phyloP scores from a whole-genome alignment of 2,329 filamentous ascomycete genomes.

The Sarocladium brachiariae region DNA sequence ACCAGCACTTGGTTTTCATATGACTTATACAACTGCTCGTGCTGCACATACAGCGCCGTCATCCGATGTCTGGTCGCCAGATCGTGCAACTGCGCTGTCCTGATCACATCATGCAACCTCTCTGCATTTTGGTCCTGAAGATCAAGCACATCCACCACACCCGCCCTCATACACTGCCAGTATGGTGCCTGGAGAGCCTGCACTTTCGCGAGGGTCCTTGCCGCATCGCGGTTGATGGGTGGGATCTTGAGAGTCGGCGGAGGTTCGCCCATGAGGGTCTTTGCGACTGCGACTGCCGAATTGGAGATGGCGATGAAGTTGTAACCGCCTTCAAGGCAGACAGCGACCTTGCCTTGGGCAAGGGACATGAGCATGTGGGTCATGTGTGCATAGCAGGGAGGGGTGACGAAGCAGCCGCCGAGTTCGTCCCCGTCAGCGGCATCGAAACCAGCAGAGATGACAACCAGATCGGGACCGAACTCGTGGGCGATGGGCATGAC shows the following conservation, averaged over 20 bases:
- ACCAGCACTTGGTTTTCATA: constrained; percentile 84
- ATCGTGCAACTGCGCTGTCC: constrained; percentile 65
- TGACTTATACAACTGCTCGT: constrained; percentile 63
- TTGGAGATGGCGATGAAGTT: constrained; percentile 89
- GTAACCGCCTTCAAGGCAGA: constrained; percentile 93
- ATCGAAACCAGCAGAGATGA: constrained; percentile 93
- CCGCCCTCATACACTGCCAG: constrained; percentile 83
- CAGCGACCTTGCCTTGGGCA: constrained; percentile 80
- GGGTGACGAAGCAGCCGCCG: constrained; percentile 87
- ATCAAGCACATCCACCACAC: constrained; percentile 47
- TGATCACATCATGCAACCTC: constrained; percentile 72
- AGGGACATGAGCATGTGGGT: constrained; percentile 98
- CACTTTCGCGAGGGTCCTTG: constrained; percentile 49
- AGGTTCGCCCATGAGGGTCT: constrained; percentile 91
- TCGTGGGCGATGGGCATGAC: constrained; percentile 95
- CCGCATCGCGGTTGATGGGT: constrained; percentile 51
- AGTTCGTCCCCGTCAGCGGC: constrained; percentile 90
- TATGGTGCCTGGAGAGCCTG: constrained; percentile 59
- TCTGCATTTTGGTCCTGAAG: constrained; percentile 47
- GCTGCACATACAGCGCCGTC: constrained; percentile 72
- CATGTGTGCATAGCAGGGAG: constrained; percentile 93
- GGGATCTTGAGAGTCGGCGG: constrained; percentile 57
- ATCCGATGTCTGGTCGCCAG: constrained; percentile 70
- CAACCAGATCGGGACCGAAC: constrained; percentile 89
- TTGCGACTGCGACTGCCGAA: constrained; percentile 84